A percentile compares a stretch with the other conserved stretches of the same genome.
phyloP scores from a whole-genome alignment of 208 protist genomes.

The Acanthamoeba royreba region DNA sequence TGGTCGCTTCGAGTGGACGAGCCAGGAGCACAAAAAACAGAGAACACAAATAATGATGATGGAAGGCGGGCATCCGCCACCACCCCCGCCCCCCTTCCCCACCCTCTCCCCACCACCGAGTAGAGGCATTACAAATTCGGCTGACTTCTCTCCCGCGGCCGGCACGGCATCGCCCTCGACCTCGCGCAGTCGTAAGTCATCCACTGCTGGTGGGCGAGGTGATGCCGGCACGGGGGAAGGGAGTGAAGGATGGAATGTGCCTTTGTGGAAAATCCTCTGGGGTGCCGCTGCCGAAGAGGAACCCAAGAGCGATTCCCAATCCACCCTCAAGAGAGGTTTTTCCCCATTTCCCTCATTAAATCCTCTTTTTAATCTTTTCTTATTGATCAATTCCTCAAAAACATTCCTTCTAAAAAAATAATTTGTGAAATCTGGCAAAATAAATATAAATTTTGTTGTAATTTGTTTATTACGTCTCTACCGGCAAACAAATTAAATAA shows the following conservation, averaged over 20 bases:
- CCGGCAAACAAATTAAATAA: not conserved
- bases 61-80: not conserved
- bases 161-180: not conserved
- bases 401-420: no score
- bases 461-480: no score
- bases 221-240: not conserved
- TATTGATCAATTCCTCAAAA: no score
- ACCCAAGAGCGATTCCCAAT: not conserved
- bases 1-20: no score
- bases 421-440: no score
- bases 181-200: not conserved
- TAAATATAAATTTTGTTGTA: not conserved
- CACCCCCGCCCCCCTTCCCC: not conserved
- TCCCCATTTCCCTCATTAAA: not conserved
- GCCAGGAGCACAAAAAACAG: no score
- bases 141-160: not conserved
- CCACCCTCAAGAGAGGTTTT: not conserved
- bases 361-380: not conserved
- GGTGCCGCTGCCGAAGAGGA: not conserved
- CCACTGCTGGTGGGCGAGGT: not conserved
- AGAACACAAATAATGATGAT: not conserved
- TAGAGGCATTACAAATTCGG: no score
- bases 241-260: not conserved
- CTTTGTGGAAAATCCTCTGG: not conserved
- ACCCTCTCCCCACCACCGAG: not conserved